These are phyloP conservation scores for Phytopythium sindhum DNA, from an alignment of 352 stramenopile species.

Conservation along the genomic window DNA sequence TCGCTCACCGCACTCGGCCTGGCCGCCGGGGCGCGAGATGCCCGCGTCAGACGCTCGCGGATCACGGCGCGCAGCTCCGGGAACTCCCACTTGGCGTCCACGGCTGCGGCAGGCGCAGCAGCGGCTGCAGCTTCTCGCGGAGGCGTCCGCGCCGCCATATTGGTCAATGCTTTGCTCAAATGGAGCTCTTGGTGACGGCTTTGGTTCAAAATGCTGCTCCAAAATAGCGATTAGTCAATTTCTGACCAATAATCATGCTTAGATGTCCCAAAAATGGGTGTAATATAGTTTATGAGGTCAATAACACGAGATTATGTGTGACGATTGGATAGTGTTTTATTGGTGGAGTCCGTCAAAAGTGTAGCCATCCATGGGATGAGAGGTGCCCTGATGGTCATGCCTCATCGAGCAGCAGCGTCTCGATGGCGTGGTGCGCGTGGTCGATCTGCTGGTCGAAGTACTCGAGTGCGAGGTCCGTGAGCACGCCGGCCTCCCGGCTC, in stretches of 20 bases:
- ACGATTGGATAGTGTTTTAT: background rate
- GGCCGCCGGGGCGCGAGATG: background rate
- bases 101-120: background rate
- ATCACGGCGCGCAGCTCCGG: conserved; percentile 38
- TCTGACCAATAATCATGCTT: background rate
- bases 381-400: background rate
- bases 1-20: background rate
- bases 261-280: background rate
- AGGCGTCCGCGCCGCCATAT: conserved; percentile 20
- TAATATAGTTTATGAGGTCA: too few relatives aligned
- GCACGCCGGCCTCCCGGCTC: conserved; percentile 17
- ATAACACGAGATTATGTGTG: background rate
- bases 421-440: conserved; percentile 25
- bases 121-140: background rate
- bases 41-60: conserved; percentile 6
- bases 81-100: conserved; percentile 39
- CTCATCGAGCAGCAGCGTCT: conserved; percentile 28
- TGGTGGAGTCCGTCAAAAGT: background rate
- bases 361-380: background rate
- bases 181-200: background rate
- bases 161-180: background rate
- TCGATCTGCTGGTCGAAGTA: conserved; percentile 31
- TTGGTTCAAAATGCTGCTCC: background rate
- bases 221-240: background rate
- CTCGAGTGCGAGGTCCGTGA: conserved; percentile 28